A percentile compares a stretch with the other conserved stretches of the same genome.
phyloP scores from a whole-genome alignment of 2,329 filamentous ascomycete species.

The Calonectria henricotiae region DNA sequence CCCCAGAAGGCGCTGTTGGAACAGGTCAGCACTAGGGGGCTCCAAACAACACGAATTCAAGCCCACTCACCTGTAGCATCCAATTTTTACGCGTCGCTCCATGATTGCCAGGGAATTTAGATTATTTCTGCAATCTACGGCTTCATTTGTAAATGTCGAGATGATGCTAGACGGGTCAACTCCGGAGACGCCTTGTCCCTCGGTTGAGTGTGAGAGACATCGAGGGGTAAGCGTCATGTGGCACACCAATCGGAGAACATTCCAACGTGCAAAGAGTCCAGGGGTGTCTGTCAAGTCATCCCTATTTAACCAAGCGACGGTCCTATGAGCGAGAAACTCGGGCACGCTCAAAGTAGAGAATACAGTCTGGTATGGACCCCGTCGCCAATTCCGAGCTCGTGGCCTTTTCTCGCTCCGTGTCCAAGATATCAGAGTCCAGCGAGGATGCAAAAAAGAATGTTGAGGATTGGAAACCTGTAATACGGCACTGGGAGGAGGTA shows the following conservation, averaged over 20 bases:
- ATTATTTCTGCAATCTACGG: neutral
- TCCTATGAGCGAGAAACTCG: neutral
- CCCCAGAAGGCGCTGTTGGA: slow-evolving; percentile 5
- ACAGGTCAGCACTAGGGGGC: neutral
- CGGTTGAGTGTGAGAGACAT: slow-evolving; percentile 1
- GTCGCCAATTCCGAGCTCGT: neutral
- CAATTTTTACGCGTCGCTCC: neutral
- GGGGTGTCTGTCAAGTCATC: neutral
- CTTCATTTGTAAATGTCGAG: neutral
- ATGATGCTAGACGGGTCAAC: neutral
- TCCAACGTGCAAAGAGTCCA: slow-evolving; percentile 1
- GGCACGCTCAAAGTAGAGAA: neutral
- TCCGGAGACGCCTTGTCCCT: neutral
- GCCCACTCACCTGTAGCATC: neutral
- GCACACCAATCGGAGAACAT: slow-evolving; percentile 11
- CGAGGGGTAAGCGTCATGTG: slow-evolving; percentile 19
- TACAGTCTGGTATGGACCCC: neutral
- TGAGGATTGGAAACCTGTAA: neutral
- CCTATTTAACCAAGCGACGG: neutral
- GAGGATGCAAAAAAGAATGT: neutral
- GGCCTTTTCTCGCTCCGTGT: neutral
- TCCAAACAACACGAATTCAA: neutral
- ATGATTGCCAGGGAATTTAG: neutral
- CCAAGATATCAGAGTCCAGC: neutral
- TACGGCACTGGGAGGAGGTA: neutral